Conservation (phyloP, 2,329 filamentous ascomycete genomes). For the Colletotrichum lentis region DNA sequence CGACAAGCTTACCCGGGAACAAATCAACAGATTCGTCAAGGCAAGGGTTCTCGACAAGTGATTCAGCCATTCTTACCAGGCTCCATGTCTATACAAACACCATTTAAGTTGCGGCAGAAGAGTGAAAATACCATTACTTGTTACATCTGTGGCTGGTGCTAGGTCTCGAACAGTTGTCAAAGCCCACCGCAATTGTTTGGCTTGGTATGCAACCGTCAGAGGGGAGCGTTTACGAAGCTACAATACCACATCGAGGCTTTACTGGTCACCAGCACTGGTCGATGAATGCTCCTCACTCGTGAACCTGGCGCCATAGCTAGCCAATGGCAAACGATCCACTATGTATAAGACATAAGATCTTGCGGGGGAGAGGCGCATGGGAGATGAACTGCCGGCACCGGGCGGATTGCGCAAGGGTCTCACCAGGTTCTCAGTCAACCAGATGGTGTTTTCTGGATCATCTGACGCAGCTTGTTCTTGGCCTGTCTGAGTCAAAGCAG, state of each 20-base stretch:
- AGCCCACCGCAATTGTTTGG: background rate
- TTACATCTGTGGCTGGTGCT: background rate
- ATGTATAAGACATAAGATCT: too few species aligned
- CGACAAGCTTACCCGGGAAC: slow-evolving; percentile 66
- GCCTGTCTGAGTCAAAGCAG: background rate
- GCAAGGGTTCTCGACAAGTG: slow-evolving; percentile 64
- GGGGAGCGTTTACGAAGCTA: too few species aligned
- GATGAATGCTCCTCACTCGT: background rate
- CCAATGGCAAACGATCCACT: background rate
- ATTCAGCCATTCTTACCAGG: slow-evolving; percentile 11
- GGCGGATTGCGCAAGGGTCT: background rate
- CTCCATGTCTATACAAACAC: background rate
- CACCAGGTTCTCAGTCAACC: background rate
- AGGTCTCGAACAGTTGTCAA: background rate
- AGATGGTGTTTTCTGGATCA: background rate
- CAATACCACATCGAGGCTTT: background rate
- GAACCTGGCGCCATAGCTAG: background rate
- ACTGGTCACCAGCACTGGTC: background rate
- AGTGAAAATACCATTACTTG: background rate
- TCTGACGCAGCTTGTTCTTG: background rate
- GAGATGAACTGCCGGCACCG: background rate
- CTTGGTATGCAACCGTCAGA: too few species aligned
- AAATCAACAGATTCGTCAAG: slow-evolving; percentile 67
- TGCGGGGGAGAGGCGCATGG: background rate
- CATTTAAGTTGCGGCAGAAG: background rate